Base-by-base conservation (phyloP, 441 rosid species). In the Heliophila coronopifolia region DNA sequence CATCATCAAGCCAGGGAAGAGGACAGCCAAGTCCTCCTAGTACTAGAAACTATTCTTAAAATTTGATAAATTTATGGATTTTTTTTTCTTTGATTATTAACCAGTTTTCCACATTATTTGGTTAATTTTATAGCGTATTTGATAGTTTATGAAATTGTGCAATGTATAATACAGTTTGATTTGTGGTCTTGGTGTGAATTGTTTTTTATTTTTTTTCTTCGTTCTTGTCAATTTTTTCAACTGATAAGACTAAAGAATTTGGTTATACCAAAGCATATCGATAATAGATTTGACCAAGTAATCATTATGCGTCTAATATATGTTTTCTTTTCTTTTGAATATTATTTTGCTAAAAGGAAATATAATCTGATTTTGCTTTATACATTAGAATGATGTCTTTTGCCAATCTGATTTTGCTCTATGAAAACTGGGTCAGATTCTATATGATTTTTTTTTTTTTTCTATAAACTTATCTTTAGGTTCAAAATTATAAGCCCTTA, bases 1-100 rank as follows among this genome's bases (percentile, higher is more conserved):
- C 70, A 24, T 65, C 65, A 38, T 20, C 23, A 20, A 26, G 35
- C 16, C 60, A 58, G 38, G 58, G 65, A 65, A 58, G 70, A 65
- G 60, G 61, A 39, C 52, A 37, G 28, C 60, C 46, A 38, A 43
- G 44, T 11, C 37, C 59, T n/a, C 22, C 28, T 58, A 30, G 45
- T 52, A 58, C 32, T 59, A 16, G 22, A 13, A 47, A 23, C 31
- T 43, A 39, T 28, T n/a, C 18, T 31, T 22, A 40, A 8, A 14
- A 15, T 42, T 42, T 33, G 9, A 11, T 1, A 56, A 11, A 11
- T 19, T 6, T 27, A 45, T 45, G 22, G 23, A 1, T 5, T 16
- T 7, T 48, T 30, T 17, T 13, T 47, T 7, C 5, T n/a, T n/a
- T n/a, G n/a, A n/a, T n/a, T n/a, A 3, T 38, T 36, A 37, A 28